Evolutionary conservation across 2,329 filamentous ascomycete species (phyloP).

Genomic region (Colletotrichum plurivorum): DNA sequence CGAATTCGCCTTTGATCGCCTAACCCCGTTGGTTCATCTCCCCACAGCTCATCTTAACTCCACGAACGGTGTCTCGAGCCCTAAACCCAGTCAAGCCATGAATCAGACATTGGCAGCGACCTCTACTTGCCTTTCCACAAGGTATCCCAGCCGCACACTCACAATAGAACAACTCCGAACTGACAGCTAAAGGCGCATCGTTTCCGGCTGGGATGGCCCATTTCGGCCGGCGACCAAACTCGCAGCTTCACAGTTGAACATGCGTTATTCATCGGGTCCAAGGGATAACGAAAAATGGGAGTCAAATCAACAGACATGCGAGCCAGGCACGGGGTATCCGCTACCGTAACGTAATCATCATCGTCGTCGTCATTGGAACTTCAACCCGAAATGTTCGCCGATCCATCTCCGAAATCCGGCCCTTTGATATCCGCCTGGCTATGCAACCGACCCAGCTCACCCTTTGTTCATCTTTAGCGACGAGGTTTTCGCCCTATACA

Average conservation of each 20-base stretch:
- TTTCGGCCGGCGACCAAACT: neutral
- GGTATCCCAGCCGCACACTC: too few relatives aligned
- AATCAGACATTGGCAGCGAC: neutral
- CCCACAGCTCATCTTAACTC: neutral
- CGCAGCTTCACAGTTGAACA: neutral
- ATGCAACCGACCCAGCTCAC: constrained; percentile 4
- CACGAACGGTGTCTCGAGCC: neutral
- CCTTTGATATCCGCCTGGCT: constrained; percentile 3
- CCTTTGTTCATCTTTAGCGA: constrained; percentile 27
- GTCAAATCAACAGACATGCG: constrained; percentile 10
- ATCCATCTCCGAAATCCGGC: neutral
- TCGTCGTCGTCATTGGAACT: constrained; percentile 7
- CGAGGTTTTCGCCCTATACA: constrained; percentile 73
- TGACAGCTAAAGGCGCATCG: too few relatives aligned
- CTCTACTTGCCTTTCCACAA: neutral
- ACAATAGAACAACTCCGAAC: too few relatives aligned
- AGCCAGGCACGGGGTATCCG: constrained; percentile 27
- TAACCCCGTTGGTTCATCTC: neutral
- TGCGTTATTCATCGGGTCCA: neutral
- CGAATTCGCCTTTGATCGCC: neutral
- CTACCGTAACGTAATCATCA: constrained; percentile 20
- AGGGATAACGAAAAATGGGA: neutral
- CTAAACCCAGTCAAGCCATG: neutral
- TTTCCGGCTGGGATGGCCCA: neutral
- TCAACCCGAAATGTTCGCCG: neutral